Percentiles rank a stretch among this genome's conserved stretches.
Conservation (phyloP, 2,329 filamentous ascomycete species). For the Daldinia sp. region DNA sequence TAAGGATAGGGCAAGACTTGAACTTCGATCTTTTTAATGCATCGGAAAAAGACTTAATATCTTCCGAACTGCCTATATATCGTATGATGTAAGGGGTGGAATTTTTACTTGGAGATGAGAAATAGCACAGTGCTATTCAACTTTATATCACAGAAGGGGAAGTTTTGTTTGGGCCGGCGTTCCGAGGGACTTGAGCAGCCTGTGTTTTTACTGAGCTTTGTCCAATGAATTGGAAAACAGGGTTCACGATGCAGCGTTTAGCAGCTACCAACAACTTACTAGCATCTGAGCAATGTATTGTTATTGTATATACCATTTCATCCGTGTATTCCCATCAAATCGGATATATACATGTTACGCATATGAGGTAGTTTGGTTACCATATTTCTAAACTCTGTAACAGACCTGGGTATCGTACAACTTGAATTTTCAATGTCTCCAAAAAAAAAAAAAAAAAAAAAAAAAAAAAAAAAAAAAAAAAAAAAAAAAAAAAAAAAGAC, state of each 20-base stretch:
- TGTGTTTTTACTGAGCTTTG: neutral
- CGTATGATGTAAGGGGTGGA: neutral
- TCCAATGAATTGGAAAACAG: neutral
- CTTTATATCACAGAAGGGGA: slow-evolving; percentile 12
- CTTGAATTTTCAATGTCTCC: too few species aligned
- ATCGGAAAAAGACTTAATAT: slow-evolving; percentile 11
- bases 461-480: neutral
- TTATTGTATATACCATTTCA: neutral
- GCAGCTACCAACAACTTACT: too few species aligned
- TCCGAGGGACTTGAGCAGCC: slow-evolving; percentile 1
- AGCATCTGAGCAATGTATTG: neutral
- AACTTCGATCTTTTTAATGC: slow-evolving; percentile 34
- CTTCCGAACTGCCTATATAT: slow-evolving; percentile 22
- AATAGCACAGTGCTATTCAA: neutral
- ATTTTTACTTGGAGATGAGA: neutral
- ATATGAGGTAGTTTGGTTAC: too few species aligned
- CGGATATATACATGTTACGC: neutral
- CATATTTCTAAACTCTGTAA: neutral
- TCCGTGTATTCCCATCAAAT: neutral
- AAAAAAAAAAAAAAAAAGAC: neutral
- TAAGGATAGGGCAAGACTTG: slow-evolving; percentile 32
- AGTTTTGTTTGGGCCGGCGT: slow-evolving; percentile 36
- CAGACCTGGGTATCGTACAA: slow-evolving; percentile 25
- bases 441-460: neutral
- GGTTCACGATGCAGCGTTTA: neutral